Percentiles rank a stretch among this genome's conserved stretches.
Conservation (phyloP, 2,329 filamentous ascomycete genomes). For the Sporothrix variecibatus region DNA sequence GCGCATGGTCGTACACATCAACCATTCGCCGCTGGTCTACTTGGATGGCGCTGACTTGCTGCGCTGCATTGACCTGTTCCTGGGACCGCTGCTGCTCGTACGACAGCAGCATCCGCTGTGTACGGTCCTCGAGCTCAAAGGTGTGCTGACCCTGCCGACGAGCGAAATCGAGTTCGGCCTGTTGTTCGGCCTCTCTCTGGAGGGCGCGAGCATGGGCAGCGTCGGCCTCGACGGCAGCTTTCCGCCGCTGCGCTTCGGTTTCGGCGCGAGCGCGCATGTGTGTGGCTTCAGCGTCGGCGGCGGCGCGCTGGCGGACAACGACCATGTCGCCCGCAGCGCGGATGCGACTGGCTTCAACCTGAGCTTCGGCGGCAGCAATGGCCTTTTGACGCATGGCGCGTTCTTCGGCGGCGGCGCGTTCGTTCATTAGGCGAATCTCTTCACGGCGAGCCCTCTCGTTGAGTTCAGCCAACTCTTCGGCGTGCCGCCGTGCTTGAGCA, state of each 20-base stretch:
- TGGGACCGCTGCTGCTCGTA: conserved; percentile 52
- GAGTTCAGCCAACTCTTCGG: conserved; percentile 53
- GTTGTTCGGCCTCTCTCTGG: conserved; percentile 42
- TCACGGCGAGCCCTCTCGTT: conserved; percentile 49
- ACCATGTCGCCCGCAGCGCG: not conserved
- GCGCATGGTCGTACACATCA: conserved; percentile 50
- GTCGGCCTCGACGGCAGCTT: conserved; percentile 15
- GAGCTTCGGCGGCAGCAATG: conserved; percentile 48
- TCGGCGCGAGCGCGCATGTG: conserved; percentile 14
- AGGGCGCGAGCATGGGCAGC: conserved; percentile 18
- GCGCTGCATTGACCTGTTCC: conserved; percentile 51
- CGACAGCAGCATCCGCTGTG: conserved; percentile 48
- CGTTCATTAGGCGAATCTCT: conserved; percentile 48
- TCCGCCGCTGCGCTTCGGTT: not conserved
- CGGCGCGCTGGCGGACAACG: not conserved
- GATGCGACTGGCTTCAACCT: not conserved
- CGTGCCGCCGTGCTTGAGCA: conserved; percentile 49
- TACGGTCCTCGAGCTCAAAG: conserved; percentile 47
- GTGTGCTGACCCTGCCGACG: conserved; percentile 51
- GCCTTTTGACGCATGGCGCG: conserved; percentile 41
- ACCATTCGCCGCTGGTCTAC: conserved; percentile 55
- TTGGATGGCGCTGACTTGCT: conserved; percentile 51
- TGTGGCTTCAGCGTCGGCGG: conserved; percentile 20
- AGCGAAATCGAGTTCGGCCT: conserved; percentile 48
- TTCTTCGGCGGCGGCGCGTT: conserved; percentile 52